phyloP scores from a whole-genome alignment of 1,284 basidiomycete genomes.

The Violaceomyces palustris region DNA sequence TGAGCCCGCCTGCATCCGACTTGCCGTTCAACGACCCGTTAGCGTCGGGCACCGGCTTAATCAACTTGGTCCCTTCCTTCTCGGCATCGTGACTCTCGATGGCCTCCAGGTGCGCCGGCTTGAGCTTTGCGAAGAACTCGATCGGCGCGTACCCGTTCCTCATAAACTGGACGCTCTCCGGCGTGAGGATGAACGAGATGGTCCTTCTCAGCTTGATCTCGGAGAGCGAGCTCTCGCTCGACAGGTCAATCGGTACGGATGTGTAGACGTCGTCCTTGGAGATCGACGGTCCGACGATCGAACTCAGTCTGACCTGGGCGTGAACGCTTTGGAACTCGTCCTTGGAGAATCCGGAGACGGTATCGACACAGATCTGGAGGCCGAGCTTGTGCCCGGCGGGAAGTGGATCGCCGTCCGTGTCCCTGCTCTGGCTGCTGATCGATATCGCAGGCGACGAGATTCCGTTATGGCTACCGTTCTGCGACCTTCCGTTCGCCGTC shows the following conservation, averaged over 20 bases:
- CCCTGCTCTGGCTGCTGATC: conserved; percentile 1
- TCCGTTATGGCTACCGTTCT: background rate
- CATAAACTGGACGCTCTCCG: conserved; percentile 27
- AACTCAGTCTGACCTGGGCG: conserved; percentile 37
- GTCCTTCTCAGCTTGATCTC: conserved; percentile 35
- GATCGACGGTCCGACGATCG: conserved; percentile 29
- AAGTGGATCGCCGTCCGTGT: conserved; percentile 12
- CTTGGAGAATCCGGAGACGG: conserved; percentile 26
- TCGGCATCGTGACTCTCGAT: conserved; percentile 30
- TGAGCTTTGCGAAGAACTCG: conserved; percentile 36
- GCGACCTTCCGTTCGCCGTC: conserved; percentile 1
- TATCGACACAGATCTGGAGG: conserved; percentile 36
- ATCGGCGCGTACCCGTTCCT: conserved; percentile 18
- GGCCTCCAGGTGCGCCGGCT: conserved; percentile 12
- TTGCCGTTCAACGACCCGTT: too few relatives aligned
- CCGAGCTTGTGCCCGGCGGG: conserved; percentile 36
- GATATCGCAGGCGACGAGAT: conserved; percentile 16
- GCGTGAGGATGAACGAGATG: conserved; percentile 33
- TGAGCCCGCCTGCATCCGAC: too few relatives aligned
- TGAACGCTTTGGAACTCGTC: conserved; percentile 29
- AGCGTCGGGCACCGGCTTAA: too few relatives aligned
- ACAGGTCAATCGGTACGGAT: conserved; percentile 32
- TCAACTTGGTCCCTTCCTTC: conserved; percentile 5
- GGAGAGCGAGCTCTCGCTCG: conserved; percentile 9
- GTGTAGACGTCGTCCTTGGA: conserved; percentile 36